A percentile compares a stretch with the other conserved stretches of the same genome.
These are phyloP conservation scores for Ambrosia trifida DNA, from an alignment of 129 eudicot genomes.

Conservation along the genomic window DNA sequence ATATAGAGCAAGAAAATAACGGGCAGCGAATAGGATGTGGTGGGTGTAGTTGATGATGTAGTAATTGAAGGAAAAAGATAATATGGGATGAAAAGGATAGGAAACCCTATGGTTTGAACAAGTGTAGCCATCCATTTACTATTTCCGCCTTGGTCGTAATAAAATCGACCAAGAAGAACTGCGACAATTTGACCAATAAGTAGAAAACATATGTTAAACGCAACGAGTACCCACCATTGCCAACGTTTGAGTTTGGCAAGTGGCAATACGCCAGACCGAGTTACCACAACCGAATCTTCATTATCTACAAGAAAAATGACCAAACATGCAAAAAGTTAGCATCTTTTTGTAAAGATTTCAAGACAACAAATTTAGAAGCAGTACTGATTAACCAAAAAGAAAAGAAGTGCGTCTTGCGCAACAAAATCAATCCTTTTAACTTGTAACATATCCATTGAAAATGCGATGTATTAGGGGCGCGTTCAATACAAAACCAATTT, in stretches of 20 bases:
- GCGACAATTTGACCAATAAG: constrained; percentile 83
- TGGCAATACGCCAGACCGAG: constrained; percentile 26
- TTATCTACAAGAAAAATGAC: constrained; percentile 40
- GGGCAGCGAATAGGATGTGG: constrained; percentile 14
- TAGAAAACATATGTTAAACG: constrained; percentile 63
- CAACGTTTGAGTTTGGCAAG: constrained; percentile 50
- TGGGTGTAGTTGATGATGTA: constrained; percentile 28
- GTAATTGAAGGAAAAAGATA: constrained; percentile 46
- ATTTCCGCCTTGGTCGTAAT: constrained; percentile 84
- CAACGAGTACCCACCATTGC: constrained; percentile 75
- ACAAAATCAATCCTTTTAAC: not conserved
- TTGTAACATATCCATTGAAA: not conserved
- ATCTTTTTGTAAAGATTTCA: not conserved
- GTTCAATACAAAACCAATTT: not conserved
- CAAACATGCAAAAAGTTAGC: constrained; percentile 19
- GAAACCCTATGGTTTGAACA: constrained; percentile 88
- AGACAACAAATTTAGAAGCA: not conserved
- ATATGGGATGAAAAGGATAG: constrained; percentile 69
- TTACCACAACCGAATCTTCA: constrained; percentile 38
- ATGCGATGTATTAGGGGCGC: not conserved
- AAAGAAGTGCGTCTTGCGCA: not conserved
- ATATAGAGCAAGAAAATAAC: constrained; percentile 41
- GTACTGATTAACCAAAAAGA: not conserved
- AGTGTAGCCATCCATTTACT: constrained; percentile 88
- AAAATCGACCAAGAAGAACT: constrained; percentile 80